Evolutionary conservation across 768 basidiomycete species (phyloP).

Genomic region (Rhizopogon rudus): DNA sequence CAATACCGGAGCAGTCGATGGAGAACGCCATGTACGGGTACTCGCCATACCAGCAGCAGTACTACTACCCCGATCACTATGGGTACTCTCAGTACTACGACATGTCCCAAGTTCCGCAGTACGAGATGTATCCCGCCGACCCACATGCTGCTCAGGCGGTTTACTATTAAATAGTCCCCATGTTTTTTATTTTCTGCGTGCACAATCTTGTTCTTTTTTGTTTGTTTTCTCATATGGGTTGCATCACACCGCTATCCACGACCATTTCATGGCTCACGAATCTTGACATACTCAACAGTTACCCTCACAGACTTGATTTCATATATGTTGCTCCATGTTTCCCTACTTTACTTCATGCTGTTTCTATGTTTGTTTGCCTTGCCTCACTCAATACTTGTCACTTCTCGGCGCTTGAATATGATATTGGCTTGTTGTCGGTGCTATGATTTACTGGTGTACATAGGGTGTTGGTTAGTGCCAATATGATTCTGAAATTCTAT

Average conservation of each 20-base stretch:
- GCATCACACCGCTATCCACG: constrained; percentile 16
- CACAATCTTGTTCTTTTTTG: constrained; percentile 1
- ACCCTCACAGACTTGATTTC: constrained; percentile 22
- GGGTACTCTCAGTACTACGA: constrained; percentile 66
- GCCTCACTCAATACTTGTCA: constrained; percentile 5
- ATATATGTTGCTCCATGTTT: background rate
- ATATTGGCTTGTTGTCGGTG: constrained; percentile 4
- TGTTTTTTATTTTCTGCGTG: background rate
- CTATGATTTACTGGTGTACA: constrained; percentile 9
- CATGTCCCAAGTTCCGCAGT: constrained; percentile 58
- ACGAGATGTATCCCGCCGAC: constrained; percentile 62
- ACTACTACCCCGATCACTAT: constrained; percentile 71
- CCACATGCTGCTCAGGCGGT: constrained; percentile 44
- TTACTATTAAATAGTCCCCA: constrained; percentile 48
- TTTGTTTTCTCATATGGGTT: constrained; percentile 14
- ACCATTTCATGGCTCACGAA: constrained; percentile 3
- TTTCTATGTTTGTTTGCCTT: constrained; percentile 12
- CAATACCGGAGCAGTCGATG: constrained; percentile 21
- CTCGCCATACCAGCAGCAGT: constrained; percentile 49
- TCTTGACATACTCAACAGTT: constrained; percentile 12
- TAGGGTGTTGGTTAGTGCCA: constrained; percentile 13
- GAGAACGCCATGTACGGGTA: constrained; percentile 47
- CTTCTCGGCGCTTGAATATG: constrained; percentile 4
- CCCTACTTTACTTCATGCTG: constrained; percentile 17
- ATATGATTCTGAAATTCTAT: too few species aligned